Evolutionary conservation across 1,284 basidiomycete species (phyloP).

Genomic region (Microbotryum lychnidis-dioicae): DNA sequence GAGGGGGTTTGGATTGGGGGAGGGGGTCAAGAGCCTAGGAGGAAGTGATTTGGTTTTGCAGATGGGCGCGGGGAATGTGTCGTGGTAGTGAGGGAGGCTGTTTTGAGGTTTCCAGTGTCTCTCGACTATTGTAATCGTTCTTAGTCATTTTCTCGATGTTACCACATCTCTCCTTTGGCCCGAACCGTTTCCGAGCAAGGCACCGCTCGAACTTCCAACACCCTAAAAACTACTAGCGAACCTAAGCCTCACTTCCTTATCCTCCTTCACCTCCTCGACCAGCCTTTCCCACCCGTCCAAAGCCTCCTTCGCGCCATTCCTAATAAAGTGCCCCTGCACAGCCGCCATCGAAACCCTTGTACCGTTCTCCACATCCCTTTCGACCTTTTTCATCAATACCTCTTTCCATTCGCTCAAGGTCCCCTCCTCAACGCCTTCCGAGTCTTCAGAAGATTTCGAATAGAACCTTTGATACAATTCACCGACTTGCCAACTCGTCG

Average conservation of each 20-base stretch:
- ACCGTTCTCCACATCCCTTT: constrained; percentile 47
- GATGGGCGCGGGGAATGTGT: no score
- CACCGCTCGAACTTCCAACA: not conserved
- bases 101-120: no score
- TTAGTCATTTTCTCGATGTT: no score
- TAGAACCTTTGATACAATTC: constrained; percentile 83
- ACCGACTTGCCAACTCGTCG: constrained; percentile 69
- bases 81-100: no score
- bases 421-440: constrained; percentile 41
- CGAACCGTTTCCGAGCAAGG: no score
- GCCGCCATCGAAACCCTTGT: constrained; percentile 80
- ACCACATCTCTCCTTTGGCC: no score
- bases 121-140: no score
- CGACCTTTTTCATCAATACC: constrained; percentile 50
- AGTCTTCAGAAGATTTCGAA: constrained; percentile 10
- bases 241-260: not conserved
- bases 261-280: constrained; percentile 25
- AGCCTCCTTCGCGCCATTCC: constrained; percentile 58
- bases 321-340: constrained; percentile 85
- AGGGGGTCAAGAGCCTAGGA: not conserved
- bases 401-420: constrained; percentile 45
- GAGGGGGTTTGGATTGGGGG: no score
- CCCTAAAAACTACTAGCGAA: constrained; percentile 7
- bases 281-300: constrained; percentile 50
- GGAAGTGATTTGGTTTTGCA: no score